Conservation (phyloP, 2,329 filamentous ascomycete species). For the Pyricularia grisea region DNA sequence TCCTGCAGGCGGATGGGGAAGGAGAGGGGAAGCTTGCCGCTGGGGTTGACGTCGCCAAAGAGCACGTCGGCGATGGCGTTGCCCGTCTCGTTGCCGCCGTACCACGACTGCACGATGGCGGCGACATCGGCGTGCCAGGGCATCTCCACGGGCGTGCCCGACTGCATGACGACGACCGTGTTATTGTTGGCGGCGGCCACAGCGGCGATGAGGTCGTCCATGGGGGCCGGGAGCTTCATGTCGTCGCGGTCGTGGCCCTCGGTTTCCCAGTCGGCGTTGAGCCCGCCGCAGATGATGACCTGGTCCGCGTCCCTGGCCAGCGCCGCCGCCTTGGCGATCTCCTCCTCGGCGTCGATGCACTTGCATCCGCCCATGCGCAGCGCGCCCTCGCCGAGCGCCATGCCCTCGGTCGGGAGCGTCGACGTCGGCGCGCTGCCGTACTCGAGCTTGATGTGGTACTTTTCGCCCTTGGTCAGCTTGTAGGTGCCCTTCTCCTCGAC, state of each 20-base stretch:
- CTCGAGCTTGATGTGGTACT: conserved; percentile 43
- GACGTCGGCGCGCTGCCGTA: conserved; percentile 43
- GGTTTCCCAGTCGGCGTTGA: conserved; percentile 75
- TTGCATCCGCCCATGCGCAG: conserved; percentile 53
- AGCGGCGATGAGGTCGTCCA: conserved; percentile 59
- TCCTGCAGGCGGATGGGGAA: conserved; percentile 57
- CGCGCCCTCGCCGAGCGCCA: conserved; percentile 45
- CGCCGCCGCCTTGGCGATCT: conserved; percentile 57
- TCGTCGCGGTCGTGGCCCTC: conserved; percentile 71
- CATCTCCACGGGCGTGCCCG: conserved; percentile 66
- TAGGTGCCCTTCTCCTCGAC: conserved; percentile 47
- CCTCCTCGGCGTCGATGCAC: conserved; percentile 44
- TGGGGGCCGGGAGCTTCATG: conserved; percentile 65
- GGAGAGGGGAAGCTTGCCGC: conserved; percentile 54
- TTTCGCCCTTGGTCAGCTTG: conserved; percentile 39
- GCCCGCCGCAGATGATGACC: conserved; percentile 67
- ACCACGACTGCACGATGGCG: conserved; percentile 70
- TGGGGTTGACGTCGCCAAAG: conserved; percentile 65
- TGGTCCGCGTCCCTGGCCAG: conserved; percentile 64
- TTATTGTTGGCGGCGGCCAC: conserved; percentile 59
- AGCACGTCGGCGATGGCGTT: conserved; percentile 72
- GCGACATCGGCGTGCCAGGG: conserved; percentile 51
- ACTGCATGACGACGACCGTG: conserved; percentile 66
- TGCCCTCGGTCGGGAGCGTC: conserved; percentile 22
- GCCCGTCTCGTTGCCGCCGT: conserved; percentile 71